These are phyloP conservation scores for Anethum foeniculum DNA, from an alignment of 140 eudicot species.

Conservation along the genomic window DNA sequence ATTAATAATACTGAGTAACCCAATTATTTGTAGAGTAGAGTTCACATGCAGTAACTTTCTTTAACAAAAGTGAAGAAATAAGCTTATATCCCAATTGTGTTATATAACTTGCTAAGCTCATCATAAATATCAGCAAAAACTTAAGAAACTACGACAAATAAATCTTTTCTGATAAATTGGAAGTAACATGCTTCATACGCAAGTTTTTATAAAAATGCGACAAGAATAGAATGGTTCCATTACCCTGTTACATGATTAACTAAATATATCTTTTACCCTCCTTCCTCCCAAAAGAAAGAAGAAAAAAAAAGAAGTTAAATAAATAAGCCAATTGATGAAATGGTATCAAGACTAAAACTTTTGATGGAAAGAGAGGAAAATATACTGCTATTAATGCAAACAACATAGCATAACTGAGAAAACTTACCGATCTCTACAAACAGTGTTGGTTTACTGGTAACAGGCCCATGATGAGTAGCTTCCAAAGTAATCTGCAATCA, in stretches of 20 bases:
- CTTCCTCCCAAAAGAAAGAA: background rate
- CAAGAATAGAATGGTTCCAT: background rate
- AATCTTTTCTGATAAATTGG: background rate
- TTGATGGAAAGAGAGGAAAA: background rate
- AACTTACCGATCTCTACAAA: slow-evolving; percentile 83
- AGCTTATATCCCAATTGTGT: background rate
- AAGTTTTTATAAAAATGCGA: background rate
- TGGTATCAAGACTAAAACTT: background rate
- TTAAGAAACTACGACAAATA: background rate
- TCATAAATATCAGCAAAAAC: background rate
- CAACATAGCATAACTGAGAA: slow-evolving; percentile 10
- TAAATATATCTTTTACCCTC: background rate
- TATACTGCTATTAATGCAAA: background rate
- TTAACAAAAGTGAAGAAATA: background rate
- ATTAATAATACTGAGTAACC: background rate
- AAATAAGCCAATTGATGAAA: background rate
- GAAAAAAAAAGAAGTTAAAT: background rate
- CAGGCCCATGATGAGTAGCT: slow-evolving; percentile 99
- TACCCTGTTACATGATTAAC: background rate
- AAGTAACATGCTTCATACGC: background rate
- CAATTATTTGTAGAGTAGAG: background rate
- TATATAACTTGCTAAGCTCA: background rate
- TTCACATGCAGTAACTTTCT: background rate
- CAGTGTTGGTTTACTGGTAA: slow-evolving; percentile 83
- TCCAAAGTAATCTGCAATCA: slow-evolving; percentile 73